Conservation (phyloP, 2,329 filamentous ascomycete species). For the Talaromyces piceae region DNA sequence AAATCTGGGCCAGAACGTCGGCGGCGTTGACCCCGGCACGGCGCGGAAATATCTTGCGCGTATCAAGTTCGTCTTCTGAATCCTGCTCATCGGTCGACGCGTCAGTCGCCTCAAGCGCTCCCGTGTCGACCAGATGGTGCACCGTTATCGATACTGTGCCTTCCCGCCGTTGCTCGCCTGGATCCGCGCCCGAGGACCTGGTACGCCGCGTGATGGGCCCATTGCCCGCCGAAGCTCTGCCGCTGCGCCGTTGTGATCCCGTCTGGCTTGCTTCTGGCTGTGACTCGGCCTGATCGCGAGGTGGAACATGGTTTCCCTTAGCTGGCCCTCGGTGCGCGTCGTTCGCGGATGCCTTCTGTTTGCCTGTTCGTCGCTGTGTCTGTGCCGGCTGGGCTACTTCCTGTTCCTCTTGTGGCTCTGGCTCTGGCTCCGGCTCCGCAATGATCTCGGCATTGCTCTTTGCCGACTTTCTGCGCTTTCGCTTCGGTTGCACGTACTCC, state of each 20-base stretch:
- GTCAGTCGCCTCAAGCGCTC: conserved; percentile 20
- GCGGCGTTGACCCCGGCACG: conserved; percentile 43
- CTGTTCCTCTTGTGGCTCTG: background rate
- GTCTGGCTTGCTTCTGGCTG: conserved; percentile 6
- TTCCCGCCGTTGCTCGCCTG: conserved; percentile 12
- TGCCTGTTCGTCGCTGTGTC: conserved; percentile 10
- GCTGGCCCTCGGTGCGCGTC: background rate
- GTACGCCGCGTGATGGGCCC: conserved; percentile 3
- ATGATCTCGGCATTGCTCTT: background rate
- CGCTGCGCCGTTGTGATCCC: conserved; percentile 6
- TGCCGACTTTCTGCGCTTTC: conserved; percentile 1
- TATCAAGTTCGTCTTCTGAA: conserved; percentile 20
- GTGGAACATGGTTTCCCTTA: background rate
- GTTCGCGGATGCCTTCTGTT: conserved; percentile 2
- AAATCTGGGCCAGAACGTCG: conserved; percentile 45
- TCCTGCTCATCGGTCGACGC: conserved; percentile 15
- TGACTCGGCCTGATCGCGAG: background rate
- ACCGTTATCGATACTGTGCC: conserved; percentile 35
- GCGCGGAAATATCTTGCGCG: conserved; percentile 31
- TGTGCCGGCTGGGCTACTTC: conserved; percentile 3
- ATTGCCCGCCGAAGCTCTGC: conserved; percentile 3
- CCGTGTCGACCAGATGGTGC: conserved; percentile 32
- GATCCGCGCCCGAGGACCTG: background rate
- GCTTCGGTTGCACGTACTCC: background rate
- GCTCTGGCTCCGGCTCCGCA: conserved; percentile 13